These are phyloP conservation scores for Cutaneotrichosporon sp. DNA, from an alignment of 1,284 basidiomycete species.

Conservation along the genomic window DNA sequence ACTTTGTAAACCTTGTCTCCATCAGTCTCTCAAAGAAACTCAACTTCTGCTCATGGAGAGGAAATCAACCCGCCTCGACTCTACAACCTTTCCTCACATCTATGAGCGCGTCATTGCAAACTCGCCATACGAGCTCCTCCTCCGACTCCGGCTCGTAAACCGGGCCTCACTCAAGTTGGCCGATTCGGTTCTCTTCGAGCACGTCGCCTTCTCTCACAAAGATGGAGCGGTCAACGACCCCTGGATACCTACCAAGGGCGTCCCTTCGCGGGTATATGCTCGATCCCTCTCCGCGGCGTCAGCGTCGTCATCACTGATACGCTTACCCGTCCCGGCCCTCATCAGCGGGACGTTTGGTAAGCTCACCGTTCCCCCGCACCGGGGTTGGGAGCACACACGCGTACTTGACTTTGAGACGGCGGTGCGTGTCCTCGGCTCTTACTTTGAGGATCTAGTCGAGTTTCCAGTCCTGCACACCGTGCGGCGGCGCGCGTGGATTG, in stretches of 20 bases:
- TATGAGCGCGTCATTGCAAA: neutral
- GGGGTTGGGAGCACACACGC: neutral
- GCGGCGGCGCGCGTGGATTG: neutral
- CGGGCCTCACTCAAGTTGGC: neutral
- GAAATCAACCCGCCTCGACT: neutral
- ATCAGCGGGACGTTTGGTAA: neutral
- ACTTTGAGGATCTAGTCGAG: neutral
- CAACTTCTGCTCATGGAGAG: neutral
- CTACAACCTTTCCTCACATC: conserved; percentile 1
- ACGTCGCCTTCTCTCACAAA: neutral
- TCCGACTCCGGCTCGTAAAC: neutral
- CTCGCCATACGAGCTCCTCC: neutral
- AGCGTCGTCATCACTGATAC: neutral
- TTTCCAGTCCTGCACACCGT: neutral
- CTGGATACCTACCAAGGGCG: neutral
- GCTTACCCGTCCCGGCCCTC: neutral
- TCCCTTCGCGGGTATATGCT: neutral
- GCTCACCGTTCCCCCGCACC: neutral
- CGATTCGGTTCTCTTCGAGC: neutral
- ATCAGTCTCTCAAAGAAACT: neutral
- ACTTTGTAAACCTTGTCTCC: too few relatives aligned
- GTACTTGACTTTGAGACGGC: neutral
- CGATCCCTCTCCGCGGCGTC: neutral
- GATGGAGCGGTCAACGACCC: neutral
- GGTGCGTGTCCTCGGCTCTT: neutral